Evolutionary conservation across 805 yeast species (phyloP).

Genomic region (Yarrowia deformans): DNA sequence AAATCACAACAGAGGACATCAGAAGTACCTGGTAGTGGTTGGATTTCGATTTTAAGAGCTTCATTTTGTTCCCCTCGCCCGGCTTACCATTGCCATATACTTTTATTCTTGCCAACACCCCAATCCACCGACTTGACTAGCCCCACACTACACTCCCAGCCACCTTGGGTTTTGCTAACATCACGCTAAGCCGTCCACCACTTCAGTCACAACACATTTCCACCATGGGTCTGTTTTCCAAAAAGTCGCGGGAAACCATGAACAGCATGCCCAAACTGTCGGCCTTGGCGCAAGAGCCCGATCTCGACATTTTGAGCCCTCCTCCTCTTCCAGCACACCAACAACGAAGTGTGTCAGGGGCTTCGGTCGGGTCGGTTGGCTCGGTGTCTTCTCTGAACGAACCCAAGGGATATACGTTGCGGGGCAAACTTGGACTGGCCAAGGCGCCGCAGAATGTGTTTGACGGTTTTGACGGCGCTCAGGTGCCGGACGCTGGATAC

Average conservation of each 20-base stretch:
- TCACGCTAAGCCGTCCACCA: neutral
- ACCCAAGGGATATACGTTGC: constrained; percentile 12
- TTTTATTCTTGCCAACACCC: neutral
- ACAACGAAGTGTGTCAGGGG: constrained; percentile 2
- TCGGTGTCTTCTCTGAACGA: constrained; percentile 4
- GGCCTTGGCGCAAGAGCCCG: neutral
- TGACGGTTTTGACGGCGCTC: constrained; percentile 19
- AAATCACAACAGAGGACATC: neutral
- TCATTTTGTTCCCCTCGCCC: too few species aligned
- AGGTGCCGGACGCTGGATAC: neutral
- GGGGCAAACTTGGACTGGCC: constrained; percentile 14
- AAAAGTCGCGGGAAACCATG: constrained; percentile 9
- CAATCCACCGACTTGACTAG: neutral
- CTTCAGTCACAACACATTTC: neutral
- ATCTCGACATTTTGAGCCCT: constrained; percentile 2
- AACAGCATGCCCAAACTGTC: constrained; percentile 15
- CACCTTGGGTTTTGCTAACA: neutral
- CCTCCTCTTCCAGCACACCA: constrained; percentile 11
- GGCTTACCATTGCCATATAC: too few species aligned
- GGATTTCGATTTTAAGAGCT: too few species aligned
- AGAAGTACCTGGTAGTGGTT: neutral
- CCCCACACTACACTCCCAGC: neutral
- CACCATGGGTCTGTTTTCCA: constrained; percentile 20
- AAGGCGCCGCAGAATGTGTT: constrained; percentile 11
- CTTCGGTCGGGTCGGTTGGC: neutral